Base-by-base conservation (phyloP, 73 alveolate species). In the Paramecium pentaurelia region DNA sequence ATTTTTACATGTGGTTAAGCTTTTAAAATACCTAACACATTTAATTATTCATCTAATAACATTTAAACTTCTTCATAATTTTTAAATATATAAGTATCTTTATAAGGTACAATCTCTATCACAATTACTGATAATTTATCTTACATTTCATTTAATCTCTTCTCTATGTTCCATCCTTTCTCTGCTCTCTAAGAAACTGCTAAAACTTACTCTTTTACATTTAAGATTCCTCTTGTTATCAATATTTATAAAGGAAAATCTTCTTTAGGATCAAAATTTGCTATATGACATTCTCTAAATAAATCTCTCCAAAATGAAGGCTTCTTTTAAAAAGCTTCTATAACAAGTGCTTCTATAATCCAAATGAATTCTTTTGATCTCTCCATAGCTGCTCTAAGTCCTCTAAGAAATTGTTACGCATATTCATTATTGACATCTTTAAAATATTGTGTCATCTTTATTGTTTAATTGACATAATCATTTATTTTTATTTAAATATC, bases 81-180 rank as follows among this genome's bases (percentile, higher is more conserved):
- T 75, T 75, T 75, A 40, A 75, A 75, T 37, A 75, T 75, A 16
- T 34, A 75, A 16, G 88, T 75, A 22, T 75, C 58, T 37, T 40
- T 22, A 75, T 75, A 75, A 14, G 88, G 88, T 75, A 40, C 38
- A 34, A 75, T 22, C 34, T 75, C 88, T 11, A 75, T 75, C 3
- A 32, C 36, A 75, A 75, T 75, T 8, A 27, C 58, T 14, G 60
- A 37, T 75, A 75, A 75, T 4, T 75, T 75, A 16, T 75, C 88
- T 6, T 75, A 11, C 88, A 75, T 75, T 75, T 75, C 88, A 37
- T 75, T 30, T 8, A 75, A 27, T 75, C 88, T 34, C 22, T 37
- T 75, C n/a, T 75, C 88, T 2, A 75, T 75, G n/a, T 75, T 75
- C 88, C 88, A 75, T 18, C 88, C 88, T 36, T 75, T 75, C 27